Percentiles rank a stretch among this genome's conserved stretches.
These are phyloP conservation scores for Botrytis fabae DNA, from an alignment of 2,329 filamentous ascomycete genomes.

Conservation along the genomic window DNA sequence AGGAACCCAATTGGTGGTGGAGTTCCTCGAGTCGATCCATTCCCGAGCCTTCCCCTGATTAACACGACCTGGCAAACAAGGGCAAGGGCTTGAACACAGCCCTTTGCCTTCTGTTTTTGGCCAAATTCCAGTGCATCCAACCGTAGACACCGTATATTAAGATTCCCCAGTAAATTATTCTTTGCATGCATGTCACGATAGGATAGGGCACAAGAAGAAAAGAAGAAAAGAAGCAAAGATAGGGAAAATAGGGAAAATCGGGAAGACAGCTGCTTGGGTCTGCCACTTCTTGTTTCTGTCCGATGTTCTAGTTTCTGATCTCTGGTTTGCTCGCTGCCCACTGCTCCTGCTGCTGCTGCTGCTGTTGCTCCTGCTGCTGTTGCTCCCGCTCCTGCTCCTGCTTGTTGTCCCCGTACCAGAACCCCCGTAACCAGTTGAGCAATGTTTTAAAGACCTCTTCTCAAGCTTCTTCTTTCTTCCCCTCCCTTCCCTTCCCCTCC, in stretches of 20 bases:
- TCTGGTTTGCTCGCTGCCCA: background rate
- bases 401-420: background rate
- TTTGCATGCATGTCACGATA: constrained; percentile 20
- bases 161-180: background rate
- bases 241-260: background rate
- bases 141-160: background rate
- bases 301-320: background rate
- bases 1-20: constrained; percentile 3
- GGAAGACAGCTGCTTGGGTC: background rate
- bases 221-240: background rate
- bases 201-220: background rate
- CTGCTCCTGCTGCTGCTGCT: background rate
- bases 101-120: background rate
- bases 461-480: background rate
- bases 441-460: background rate
- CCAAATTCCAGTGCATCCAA: background rate
- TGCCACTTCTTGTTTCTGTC: background rate
- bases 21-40: background rate
- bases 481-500: background rate
- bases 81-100: constrained; percentile 9
- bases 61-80: constrained; percentile 11
- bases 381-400: too few species aligned
- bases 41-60: constrained; percentile 20
- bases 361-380: background rate
- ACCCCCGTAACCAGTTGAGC: background rate